Base-by-base conservation (phyloP, 179 eudicot species). In the Spergularia azorica region DNA sequence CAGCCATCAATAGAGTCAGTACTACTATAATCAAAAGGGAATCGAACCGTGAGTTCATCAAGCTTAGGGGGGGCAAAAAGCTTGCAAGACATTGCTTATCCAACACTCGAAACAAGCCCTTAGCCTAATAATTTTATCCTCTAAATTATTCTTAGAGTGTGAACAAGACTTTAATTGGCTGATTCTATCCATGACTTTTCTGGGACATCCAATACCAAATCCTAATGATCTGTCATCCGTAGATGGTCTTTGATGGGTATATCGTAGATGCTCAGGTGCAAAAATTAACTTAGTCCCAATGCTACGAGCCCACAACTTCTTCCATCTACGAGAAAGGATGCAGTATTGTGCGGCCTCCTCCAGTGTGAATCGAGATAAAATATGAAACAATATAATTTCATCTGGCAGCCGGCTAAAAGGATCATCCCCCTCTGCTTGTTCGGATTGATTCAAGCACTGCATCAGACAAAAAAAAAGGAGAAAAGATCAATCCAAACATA, bases 11-110 rank as follows among this genome's bases (percentile, higher is more conserved):
- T 41, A 16, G 62, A 6, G 21, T 72, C 39, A 11, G 16, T 7
- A 50, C 32, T 43, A 41, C 56, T 43, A 6, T 38, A 72, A 72
- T 60, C 76, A 72, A 72, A 59, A 41, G n/a, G 36, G 36, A 39
- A 72, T 20, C 54, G 75, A 72, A 72, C 56, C 8, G 56, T 60
- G 21, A 72, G 67, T 56, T 72, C 76, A 41, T 72, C 67, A 9
- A 72, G 39, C 41, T 12, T 43, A n/a, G 39, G 39, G n/a, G 75
- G 65, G 41, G 67, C 0, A 9, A 60, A 59, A 72, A 9, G 55
- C 36, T 59, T 72, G 36, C 55, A 72, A 6, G 6, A 72, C 56
- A 18, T 21, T 46, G 51, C 38, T 56, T 18, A 72, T 59, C 76
- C 76, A 36, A 41, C 39, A 7, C 46, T 46, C 51, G 3, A 59